Evolutionary conservation across 768 basidiomycete species (phyloP).

Genomic region (Trametes punicea): DNA sequence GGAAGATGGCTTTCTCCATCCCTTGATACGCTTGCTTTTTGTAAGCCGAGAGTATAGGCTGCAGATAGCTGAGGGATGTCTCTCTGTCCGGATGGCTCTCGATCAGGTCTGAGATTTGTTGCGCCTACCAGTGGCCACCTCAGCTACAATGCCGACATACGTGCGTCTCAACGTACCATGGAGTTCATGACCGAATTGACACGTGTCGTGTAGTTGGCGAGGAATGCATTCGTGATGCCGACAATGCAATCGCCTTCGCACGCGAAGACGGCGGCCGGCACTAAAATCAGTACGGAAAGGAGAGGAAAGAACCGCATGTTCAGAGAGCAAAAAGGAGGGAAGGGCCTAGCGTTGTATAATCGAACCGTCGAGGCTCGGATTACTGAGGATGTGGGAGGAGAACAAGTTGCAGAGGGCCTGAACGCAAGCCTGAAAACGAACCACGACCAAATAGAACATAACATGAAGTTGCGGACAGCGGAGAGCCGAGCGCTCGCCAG

Average conservation of each 20-base stretch:
- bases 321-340: background rate
- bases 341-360: background rate
- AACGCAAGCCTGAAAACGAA: background rate
- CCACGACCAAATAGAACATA: conserved; percentile 11
- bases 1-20: conserved; percentile 61
- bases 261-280: conserved; percentile 42
- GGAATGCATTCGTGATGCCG: conserved; percentile 53
- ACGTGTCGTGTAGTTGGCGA: conserved; percentile 46
- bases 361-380: conserved; percentile 9
- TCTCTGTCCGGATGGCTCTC: conserved; percentile 27
- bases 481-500: background rate
- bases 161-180: conserved; percentile 39
- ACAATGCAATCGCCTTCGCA: conserved; percentile 73
- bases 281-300: conserved; percentile 21
- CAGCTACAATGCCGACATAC: background rate
- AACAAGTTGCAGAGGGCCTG: background rate
- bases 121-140: conserved; percentile 30
- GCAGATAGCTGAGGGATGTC: conserved; percentile 35
- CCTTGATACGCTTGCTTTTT: conserved; percentile 38
- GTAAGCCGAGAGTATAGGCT: conserved; percentile 48
- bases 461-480: background rate
- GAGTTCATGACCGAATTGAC: conserved; percentile 37
- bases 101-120: conserved; percentile 35
- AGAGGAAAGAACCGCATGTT: conserved; percentile 23
- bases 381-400: background rate